These are phyloP conservation scores for Phytopythium sindhum DNA, from an alignment of 352 stramenopile species.

Conservation along the genomic window DNA sequence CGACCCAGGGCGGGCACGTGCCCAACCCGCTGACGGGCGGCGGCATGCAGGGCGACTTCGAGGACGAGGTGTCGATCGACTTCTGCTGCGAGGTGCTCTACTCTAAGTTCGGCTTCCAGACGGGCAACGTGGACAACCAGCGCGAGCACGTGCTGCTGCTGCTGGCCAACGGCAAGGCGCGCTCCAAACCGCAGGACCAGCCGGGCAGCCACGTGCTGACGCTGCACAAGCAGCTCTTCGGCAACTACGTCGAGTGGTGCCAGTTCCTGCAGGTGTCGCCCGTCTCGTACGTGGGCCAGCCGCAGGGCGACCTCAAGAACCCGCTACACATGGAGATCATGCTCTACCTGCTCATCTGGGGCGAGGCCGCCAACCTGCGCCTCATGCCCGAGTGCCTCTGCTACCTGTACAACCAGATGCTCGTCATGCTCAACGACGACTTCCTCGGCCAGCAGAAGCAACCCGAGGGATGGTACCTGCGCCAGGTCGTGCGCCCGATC, in stretches of 20 bases:
- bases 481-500: conserved; percentile 50
- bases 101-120: conserved; percentile 77
- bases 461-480: conserved; percentile 50
- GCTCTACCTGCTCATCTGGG: conserved; percentile 95
- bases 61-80: conserved; percentile 69
- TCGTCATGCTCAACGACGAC: conserved; percentile 52
- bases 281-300: conserved; percentile 32
- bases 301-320: conserved; percentile 53
- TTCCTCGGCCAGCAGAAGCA: conserved; percentile 46
- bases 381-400: conserved; percentile 97
- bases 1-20: conserved; percentile 23
- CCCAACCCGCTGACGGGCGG: conserved; percentile 26
- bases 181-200: conserved; percentile 36
- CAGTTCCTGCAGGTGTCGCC: conserved; percentile 39
- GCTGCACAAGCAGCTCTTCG: conserved; percentile 62
- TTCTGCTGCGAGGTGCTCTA: conserved; percentile 70
- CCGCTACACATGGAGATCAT: conserved; percentile 90
- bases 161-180: conserved; percentile 69
- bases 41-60: conserved; percentile 62
- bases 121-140: conserved; percentile 69
- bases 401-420: conserved; percentile 92
- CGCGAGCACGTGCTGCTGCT: conserved; percentile 72
- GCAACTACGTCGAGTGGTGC: conserved; percentile 67
- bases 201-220: conserved; percentile 42
- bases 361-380: conserved; percentile 93